Evolutionary conservation across 768 basidiomycete species (phyloP).

Genomic region (Porpolomopsis calyptriformis): DNA sequence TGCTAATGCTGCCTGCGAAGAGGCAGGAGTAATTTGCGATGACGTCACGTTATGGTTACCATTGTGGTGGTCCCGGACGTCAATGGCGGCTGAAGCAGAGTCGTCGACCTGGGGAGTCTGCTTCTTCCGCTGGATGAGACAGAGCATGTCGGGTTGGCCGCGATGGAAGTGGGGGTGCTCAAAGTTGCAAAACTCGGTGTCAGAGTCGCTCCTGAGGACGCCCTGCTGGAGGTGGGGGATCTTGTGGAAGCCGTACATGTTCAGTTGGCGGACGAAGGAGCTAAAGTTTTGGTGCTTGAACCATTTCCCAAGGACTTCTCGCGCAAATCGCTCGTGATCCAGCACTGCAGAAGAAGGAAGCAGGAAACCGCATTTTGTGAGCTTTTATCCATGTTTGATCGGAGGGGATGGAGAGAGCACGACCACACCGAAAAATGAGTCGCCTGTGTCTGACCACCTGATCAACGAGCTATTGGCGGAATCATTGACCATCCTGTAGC

Average conservation of each 20-base stretch:
- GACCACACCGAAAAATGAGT: conserved; percentile 76
- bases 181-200: conserved; percentile 86
- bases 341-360: conserved; percentile 44
- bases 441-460: conserved; percentile 83
- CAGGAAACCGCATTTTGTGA: not conserved
- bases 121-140: conserved; percentile 83
- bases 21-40: conserved; percentile 8
- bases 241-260: conserved; percentile 95
- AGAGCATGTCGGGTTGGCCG: conserved; percentile 80
- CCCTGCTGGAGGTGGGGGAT: conserved; percentile 95
- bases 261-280: conserved; percentile 85
- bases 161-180: conserved; percentile 82
- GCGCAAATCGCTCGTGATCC: conserved; percentile 83
- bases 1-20: conserved; percentile 19
- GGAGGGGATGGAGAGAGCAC: not conserved
- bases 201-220: conserved; percentile 72
- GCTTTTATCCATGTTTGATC: not conserved
- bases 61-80: conserved; percentile 23
- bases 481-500: conserved; percentile 82
- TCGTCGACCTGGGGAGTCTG: conserved; percentile 33
- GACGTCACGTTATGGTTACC: too few species aligned
- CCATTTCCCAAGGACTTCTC: conserved; percentile 82
- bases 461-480: conserved; percentile 73
- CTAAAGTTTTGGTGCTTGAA: conserved; percentile 98
- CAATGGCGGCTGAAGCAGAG: conserved; percentile 22